Evolutionary conservation across 495 filamentous ascomycete genomes (phyloP).

Genomic region (Penicillium bovifimosum): DNA sequence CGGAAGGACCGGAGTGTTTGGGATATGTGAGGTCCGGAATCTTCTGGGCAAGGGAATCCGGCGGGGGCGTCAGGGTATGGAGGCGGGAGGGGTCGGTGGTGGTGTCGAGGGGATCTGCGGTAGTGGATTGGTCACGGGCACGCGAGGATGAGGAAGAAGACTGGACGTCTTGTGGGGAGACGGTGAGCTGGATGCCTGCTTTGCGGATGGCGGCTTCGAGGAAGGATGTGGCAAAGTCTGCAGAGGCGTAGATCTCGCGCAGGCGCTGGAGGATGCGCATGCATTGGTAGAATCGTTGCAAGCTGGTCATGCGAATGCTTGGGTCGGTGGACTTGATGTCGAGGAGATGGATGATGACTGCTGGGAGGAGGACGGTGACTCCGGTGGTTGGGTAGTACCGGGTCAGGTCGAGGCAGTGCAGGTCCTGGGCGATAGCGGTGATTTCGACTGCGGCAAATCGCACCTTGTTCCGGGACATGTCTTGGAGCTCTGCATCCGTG

Average conservation of each 20-base stretch:
- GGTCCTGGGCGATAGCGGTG: conserved; percentile 67
- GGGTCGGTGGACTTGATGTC: conserved; percentile 77
- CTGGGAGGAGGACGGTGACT: conserved; percentile 81
- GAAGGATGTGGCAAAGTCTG: conserved; percentile 81
- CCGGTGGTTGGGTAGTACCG: conserved; percentile 79
- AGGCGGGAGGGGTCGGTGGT: conserved; percentile 17
- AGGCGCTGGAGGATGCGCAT: conserved; percentile 78
- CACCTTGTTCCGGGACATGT: conserved; percentile 73
- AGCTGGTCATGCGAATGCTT: conserved; percentile 58
- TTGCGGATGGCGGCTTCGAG: conserved; percentile 79
- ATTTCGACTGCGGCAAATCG: conserved; percentile 74
- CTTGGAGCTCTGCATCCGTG: conserved; percentile 57
- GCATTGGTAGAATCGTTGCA: conserved; percentile 76
- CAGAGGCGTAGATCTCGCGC: conserved; percentile 78
- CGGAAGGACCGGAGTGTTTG: conserved; percentile 13
- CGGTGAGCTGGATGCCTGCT: conserved; percentile 57
- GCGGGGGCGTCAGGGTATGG: conserved; percentile 39
- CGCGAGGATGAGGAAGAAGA: conserved; percentile 11
- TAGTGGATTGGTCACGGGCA: conserved; percentile 6
- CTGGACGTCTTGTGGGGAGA: conserved; percentile 38
- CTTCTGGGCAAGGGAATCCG: conserved; percentile 42
- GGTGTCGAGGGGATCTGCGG: conserved; percentile 16
- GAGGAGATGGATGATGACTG: conserved; percentile 85
- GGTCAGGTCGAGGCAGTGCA: conserved; percentile 64
- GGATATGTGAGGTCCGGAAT: conserved; percentile 42